A percentile compares a stretch with the other conserved stretches of the same genome.
These are phyloP conservation scores for Arthrocladium fulminans DNA, from an alignment of 2,329 filamentous ascomycete species.

Conservation along the genomic window DNA sequence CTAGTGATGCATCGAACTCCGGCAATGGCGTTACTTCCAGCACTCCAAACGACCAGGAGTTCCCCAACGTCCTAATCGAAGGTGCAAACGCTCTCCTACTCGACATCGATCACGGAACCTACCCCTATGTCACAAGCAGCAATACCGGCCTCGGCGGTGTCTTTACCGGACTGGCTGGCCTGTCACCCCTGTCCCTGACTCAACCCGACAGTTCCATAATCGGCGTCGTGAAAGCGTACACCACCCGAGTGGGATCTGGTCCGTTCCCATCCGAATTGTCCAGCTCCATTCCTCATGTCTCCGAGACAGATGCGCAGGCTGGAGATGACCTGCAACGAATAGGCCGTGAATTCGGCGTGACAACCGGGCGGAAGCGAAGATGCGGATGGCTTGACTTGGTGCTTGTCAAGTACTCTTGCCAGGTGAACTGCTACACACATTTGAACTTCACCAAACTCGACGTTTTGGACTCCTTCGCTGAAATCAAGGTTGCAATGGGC, in stretches of 20 bases:
- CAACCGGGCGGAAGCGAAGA: constrained; percentile 52
- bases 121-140: constrained; percentile 43
- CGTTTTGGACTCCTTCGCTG: constrained; percentile 54
- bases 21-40: constrained; percentile 22
- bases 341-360: constrained; percentile 48
- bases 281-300: constrained; percentile 12
- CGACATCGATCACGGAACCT: constrained; percentile 47
- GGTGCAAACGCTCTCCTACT: constrained; percentile 57
- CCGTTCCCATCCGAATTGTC: constrained; percentile 52
- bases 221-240: constrained; percentile 59
- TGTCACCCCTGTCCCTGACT: constrained; percentile 49
- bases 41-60: constrained; percentile 37
- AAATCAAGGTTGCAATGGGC: constrained; percentile 52
- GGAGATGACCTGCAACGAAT: constrained; percentile 44
- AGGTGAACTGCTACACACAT: constrained; percentile 44
- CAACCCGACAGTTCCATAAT: constrained; percentile 39
- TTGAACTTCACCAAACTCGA: constrained; percentile 59
- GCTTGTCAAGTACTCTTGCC: constrained; percentile 53
- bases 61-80: constrained; percentile 51
- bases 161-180: constrained; percentile 50
- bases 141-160: constrained; percentile 40
- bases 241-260: constrained; percentile 50
- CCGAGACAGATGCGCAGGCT: constrained; percentile 18
- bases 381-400: constrained; percentile 60
- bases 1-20: constrained; percentile 23